Percentiles rank a stretch among this genome's conserved stretches.
Conservation (phyloP, 106 monocot genomes). For the Acorus gramineus region DNA sequence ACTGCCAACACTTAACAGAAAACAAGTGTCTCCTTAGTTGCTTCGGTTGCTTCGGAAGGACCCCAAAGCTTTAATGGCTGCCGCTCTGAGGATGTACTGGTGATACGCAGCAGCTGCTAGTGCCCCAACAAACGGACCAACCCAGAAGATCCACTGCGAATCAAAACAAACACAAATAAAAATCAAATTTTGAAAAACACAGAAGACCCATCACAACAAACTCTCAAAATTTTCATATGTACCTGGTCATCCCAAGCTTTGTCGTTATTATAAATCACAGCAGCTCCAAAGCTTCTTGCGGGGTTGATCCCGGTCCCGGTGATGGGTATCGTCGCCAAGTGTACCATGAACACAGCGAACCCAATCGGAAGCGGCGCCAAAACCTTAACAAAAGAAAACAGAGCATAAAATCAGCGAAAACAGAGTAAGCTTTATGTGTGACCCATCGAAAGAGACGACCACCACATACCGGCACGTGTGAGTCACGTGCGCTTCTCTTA, state of each 20-base stretch:
- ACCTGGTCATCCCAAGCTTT: slow-evolving; percentile 20
- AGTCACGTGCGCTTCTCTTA: slow-evolving; percentile 52
- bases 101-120: slow-evolving; percentile 18
- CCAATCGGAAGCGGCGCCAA: slow-evolving; percentile 27
- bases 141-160: slow-evolving; percentile 33
- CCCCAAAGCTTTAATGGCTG: slow-evolving; percentile 15
- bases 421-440: no score
- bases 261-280: slow-evolving; percentile 19
- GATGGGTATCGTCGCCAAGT: slow-evolving; percentile 33
- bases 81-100: slow-evolving; percentile 18
- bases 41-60: slow-evolving; percentile 13
- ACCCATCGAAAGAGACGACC: no score
- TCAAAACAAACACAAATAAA: background rate
- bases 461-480: slow-evolving; percentile 10
- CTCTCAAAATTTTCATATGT: background rate
- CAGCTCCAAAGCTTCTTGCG: slow-evolving; percentile 33
- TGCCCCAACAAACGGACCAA: slow-evolving; percentile 23
- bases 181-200: no score
- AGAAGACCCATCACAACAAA: no score
- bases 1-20: no score
- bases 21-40: background rate
- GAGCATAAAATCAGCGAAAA: no score
- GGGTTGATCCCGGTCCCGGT: slow-evolving; percentile 37
- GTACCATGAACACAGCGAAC: slow-evolving; percentile 29
- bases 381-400: no score